Evolutionary conservation across 345 rosid genomes (phyloP).

Genomic region (Citrus unshiu): DNA sequence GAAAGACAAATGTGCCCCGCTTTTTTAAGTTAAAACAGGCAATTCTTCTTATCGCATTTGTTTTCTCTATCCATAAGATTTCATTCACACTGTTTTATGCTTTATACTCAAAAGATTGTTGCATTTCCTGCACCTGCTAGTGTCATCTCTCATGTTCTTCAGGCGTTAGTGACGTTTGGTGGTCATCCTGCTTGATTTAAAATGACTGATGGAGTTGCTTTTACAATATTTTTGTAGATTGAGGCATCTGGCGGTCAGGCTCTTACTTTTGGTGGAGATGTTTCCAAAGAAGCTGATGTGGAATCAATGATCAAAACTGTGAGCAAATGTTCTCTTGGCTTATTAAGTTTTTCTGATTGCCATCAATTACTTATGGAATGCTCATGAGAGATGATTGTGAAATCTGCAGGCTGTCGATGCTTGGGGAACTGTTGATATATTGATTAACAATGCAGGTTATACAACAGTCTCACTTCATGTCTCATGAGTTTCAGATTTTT

Average conservation of each 20-base stretch:
- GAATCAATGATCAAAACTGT: constrained; percentile 95
- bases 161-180: neutral
- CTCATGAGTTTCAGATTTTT: neutral
- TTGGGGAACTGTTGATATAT: constrained; percentile 94
- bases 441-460: constrained; percentile 95
- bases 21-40: neutral
- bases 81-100: neutral
- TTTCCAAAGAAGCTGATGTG: constrained; percentile 88
- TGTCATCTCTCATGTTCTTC: neutral
- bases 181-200: constrained; percentile 7
- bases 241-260: constrained; percentile 91
- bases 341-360: neutral
- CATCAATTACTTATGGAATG: neutral
- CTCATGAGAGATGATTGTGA: constrained; percentile 3
- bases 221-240: constrained; percentile 48
- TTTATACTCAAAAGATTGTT: neutral
- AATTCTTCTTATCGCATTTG: neutral
- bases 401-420: constrained; percentile 75
- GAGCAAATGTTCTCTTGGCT: constrained; percentile 25
- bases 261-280: constrained; percentile 94
- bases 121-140: neutral
- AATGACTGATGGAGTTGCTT: constrained; percentile 1
- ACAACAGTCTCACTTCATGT: constrained; percentile 5
- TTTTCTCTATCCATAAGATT: neutral
- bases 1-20: neutral